Percentiles rank a stretch among this genome's conserved stretches.
These are phyloP conservation scores for Emmonsia crescens DNA, from an alignment of 2,329 filamentous ascomycete species.

Conservation along the genomic window DNA sequence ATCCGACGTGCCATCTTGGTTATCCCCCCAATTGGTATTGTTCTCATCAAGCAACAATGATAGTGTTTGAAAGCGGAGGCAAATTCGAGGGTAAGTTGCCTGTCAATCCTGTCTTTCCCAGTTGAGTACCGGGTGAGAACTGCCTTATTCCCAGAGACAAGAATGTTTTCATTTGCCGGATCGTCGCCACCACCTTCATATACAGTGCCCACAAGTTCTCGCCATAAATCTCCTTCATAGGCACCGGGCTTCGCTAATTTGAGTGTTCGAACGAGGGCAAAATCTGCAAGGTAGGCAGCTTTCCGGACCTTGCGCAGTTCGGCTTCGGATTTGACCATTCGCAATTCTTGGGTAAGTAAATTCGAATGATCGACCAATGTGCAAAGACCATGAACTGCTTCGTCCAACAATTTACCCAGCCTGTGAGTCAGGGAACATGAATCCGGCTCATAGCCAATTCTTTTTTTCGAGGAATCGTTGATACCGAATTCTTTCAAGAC, in stretches of 20 bases:
- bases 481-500: constrained; percentile 23
- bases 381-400: constrained; percentile 24
- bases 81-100: constrained; percentile 25
- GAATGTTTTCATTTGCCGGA: constrained; percentile 26
- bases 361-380: constrained; percentile 22
- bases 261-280: constrained; percentile 24
- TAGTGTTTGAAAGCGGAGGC: constrained; percentile 27
- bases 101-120: constrained; percentile 22
- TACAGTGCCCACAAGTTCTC: constrained; percentile 25
- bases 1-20: constrained; percentile 20
- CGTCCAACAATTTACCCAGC: constrained; percentile 23
- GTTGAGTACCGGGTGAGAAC: constrained; percentile 25
- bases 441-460: constrained; percentile 27
- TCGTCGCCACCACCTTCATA: constrained; percentile 29
- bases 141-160: constrained; percentile 25
- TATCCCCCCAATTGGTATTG: constrained; percentile 21
- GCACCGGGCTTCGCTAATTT: constrained; percentile 27
- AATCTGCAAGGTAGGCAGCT: constrained; percentile 26
- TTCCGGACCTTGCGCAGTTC: constrained; percentile 23
- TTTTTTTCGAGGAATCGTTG: constrained; percentile 17
- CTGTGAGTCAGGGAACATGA: constrained; percentile 28
- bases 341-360: constrained; percentile 22
- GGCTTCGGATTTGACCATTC: constrained; percentile 24
- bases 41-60: constrained; percentile 25
- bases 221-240: constrained; percentile 27